phyloP scores from a whole-genome alignment of 2,329 filamentous ascomycete genomes.

The Curvularia sp. region DNA sequence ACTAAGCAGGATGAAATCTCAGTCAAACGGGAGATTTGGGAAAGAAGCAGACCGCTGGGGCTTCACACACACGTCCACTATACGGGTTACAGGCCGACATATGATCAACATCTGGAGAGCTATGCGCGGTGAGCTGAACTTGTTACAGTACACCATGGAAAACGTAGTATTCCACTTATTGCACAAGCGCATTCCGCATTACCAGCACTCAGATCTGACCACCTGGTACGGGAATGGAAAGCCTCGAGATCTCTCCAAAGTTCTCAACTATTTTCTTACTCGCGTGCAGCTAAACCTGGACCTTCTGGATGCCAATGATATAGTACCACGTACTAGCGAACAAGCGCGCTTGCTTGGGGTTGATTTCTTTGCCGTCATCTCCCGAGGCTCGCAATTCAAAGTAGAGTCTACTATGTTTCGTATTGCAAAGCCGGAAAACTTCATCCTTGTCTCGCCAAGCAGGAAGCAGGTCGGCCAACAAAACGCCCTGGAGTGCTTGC shows the following conservation, averaged over 20 bases:
- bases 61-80: slow-evolving; percentile 90
- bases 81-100: slow-evolving; percentile 90
- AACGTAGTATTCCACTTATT: slow-evolving; percentile 93
- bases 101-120: slow-evolving; percentile 98
- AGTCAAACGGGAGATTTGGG: slow-evolving; percentile 82
- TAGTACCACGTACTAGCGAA: slow-evolving; percentile 88
- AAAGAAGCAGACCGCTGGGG: slow-evolving; percentile 91
- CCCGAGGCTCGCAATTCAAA: slow-evolving; percentile 95
- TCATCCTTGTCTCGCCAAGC: slow-evolving; percentile 86
- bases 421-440: slow-evolving; percentile 96
- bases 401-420: slow-evolving; percentile 99
- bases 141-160: slow-evolving; percentile 95
- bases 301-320: slow-evolving; percentile 87
- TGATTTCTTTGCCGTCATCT: slow-evolving; percentile 97
- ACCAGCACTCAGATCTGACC: slow-evolving; percentile 79
- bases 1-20: slow-evolving; percentile 83
- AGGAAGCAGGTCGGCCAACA: slow-evolving; percentile 91
- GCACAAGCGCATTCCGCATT: slow-evolving; percentile 87
- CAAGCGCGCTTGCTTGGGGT: slow-evolving; percentile 91
- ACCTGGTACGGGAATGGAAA: slow-evolving; percentile 78
- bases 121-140: slow-evolving; percentile 89
- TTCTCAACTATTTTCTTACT: slow-evolving; percentile 78
- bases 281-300: slow-evolving; percentile 85
- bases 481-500: slow-evolving; percentile 92
- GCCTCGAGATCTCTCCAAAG: slow-evolving; percentile 72